A percentile compares a stretch with the other conserved stretches of the same genome.
Conservation (phyloP, 257 asterid genomes). For the Ilex aquifolium region DNA sequence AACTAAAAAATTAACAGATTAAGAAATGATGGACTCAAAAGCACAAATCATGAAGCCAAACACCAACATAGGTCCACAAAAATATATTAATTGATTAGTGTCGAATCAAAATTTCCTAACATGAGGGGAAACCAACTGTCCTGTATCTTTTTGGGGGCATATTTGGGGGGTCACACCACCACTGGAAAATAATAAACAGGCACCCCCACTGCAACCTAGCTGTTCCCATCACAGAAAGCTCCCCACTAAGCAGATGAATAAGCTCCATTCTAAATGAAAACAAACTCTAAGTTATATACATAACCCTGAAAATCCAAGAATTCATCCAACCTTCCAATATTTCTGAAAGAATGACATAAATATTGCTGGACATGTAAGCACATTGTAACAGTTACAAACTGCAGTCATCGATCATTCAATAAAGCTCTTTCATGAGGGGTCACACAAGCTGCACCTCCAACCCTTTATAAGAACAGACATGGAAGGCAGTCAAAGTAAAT, state of each 20-base stretch:
- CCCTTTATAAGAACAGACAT: slow-evolving; percentile 28
- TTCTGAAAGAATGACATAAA: slow-evolving; percentile 32
- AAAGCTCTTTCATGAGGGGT: slow-evolving; percentile 30
- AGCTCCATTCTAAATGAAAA: slow-evolving; percentile 11
- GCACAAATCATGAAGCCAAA: too few species aligned
- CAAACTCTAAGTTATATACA: not conserved
- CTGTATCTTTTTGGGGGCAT: slow-evolving; percentile 17
- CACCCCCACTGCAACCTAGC: slow-evolving; percentile 15
- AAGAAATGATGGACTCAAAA: too few species aligned
- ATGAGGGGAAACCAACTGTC: slow-evolving; percentile 24
- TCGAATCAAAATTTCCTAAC: slow-evolving; percentile 40
- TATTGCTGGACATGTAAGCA: slow-evolving; percentile 29
- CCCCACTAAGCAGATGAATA: slow-evolving; percentile 10
- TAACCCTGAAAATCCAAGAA: slow-evolving; percentile 33
- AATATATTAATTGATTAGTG: slow-evolving; percentile 21
- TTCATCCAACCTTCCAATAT: slow-evolving; percentile 24
- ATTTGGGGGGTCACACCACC: slow-evolving; percentile 14
- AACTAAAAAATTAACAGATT: too few species aligned
- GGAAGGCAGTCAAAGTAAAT: not conserved
- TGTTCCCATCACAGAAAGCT: slow-evolving; percentile 4
- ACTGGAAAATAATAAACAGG: slow-evolving; percentile 16
- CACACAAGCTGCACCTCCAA: slow-evolving; percentile 26
- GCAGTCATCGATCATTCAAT: slow-evolving; percentile 32
- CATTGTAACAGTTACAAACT: slow-evolving; percentile 35
- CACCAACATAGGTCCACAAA: not conserved